Percentiles rank a stretch among this genome's conserved stretches.
These are phyloP conservation scores for Septoria linicola DNA, from an alignment of 2,329 filamentous ascomycete genomes.

Conservation along the genomic window DNA sequence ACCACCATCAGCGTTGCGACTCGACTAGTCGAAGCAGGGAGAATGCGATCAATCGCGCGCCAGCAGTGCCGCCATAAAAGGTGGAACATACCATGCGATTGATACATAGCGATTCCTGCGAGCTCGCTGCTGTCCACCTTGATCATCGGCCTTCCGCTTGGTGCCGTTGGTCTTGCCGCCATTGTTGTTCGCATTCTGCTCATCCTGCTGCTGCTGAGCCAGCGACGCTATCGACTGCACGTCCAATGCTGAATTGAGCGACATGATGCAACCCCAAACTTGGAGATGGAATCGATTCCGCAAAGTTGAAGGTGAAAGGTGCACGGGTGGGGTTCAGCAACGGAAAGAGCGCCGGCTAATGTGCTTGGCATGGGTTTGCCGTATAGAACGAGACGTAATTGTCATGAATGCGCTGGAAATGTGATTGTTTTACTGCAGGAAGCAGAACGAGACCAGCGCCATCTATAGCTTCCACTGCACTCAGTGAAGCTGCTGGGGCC, in stretches of 20 bases:
- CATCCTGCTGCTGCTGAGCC: slow-evolving; percentile 23
- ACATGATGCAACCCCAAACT: slow-evolving; percentile 3
- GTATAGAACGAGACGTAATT: too few species aligned
- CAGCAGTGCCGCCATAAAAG: too few species aligned
- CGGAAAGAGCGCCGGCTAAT: too few species aligned
- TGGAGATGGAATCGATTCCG: slow-evolving; percentile 2
- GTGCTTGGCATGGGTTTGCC: too few species aligned
- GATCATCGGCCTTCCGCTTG: slow-evolving; percentile 47
- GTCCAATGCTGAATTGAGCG: slow-evolving; percentile 16
- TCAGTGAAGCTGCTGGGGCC: too few species aligned
- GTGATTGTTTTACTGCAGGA: too few species aligned
- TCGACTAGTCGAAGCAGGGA: too few species aligned
- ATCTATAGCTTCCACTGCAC: too few species aligned
- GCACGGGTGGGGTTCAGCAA: neutral
- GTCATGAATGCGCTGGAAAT: too few species aligned
- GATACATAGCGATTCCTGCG: slow-evolving; percentile 68
- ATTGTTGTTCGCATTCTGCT: slow-evolving; percentile 22
- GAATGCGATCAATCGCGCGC: too few species aligned
- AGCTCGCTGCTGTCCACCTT: slow-evolving; percentile 48
- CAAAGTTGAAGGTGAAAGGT: neutral
- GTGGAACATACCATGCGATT: slow-evolving; percentile 63
- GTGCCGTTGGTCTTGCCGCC: slow-evolving; percentile 29
- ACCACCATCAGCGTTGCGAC: too few species aligned
- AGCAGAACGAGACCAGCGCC: too few species aligned
- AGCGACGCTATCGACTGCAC: slow-evolving; percentile 24